phyloP scores from a whole-genome alignment of 1,284 basidiomycete genomes.

The Mrakiaceae sp. region DNA sequence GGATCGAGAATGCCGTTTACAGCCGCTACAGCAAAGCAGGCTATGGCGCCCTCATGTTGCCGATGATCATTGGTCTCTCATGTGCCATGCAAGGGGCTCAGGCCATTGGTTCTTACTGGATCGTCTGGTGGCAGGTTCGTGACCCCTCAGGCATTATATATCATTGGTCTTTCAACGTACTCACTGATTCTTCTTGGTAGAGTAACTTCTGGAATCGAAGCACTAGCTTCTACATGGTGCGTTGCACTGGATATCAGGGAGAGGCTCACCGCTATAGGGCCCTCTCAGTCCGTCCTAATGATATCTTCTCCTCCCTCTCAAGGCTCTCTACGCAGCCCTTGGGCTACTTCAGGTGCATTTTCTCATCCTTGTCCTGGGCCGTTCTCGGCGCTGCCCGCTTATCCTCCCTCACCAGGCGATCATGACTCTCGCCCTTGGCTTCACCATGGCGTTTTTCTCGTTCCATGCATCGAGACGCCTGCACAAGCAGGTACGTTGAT shows the following conservation, averaged over 20 bases:
- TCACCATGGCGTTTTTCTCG: slow-evolving; percentile 35
- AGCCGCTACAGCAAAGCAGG: slow-evolving; percentile 53
- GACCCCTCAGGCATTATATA: neutral
- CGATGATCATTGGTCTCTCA: slow-evolving; percentile 47
- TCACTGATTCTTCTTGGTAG: no score
- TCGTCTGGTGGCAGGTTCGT: slow-evolving; percentile 56
- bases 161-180: neutral
- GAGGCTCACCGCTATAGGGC: no score
- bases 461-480: slow-evolving; percentile 50
- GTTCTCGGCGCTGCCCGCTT: slow-evolving; percentile 24
- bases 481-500: slow-evolving; percentile 39
- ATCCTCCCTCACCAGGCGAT: slow-evolving; percentile 26
- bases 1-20: slow-evolving; percentile 45
- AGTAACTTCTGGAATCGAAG: no score
- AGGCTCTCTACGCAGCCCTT: neutral
- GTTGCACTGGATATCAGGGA: slow-evolving; percentile 25
- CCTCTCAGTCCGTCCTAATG: no score
- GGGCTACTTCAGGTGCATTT: slow-evolving; percentile 14
- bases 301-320: neutral
- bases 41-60: slow-evolving; percentile 45
- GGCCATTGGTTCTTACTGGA: slow-evolving; percentile 37
- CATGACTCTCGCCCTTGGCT: slow-evolving; percentile 33
- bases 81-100: slow-evolving; percentile 52
- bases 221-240: slow-evolving; percentile 51
- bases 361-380: slow-evolving; percentile 24